Evolutionary conservation across 345 rosid species (phyloP), one percentile per base, ranked within the genome.

Genomic region (Leavenworthia alabamica): DNA sequence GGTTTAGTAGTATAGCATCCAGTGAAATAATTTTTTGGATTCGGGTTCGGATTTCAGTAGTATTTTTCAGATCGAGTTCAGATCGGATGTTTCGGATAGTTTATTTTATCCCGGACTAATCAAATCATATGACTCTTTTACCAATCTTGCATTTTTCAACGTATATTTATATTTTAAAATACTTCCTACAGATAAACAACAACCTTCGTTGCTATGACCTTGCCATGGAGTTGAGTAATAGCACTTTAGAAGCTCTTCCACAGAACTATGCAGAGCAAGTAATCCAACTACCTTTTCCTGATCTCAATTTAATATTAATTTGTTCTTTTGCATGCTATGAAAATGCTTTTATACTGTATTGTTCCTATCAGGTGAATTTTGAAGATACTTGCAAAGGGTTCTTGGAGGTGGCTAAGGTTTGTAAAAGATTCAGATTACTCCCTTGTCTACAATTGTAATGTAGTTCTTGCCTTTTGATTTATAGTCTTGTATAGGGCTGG

Each of bases 371-470:
- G 97, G 92, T 93, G 43, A 89, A 88, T 63, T 93, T 93, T 83
- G 99, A 93, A 80, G 99, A 93, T 79, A 82, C 97, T 10, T 93
- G 96, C 87, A 93, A 86, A 87, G 97, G 99, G 52, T 93, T 93
- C 73, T 77, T 86, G 28, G 97, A 93, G 79, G 97, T 93, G 70
- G 90, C 95, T 16, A 93, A 90, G 97, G 99, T 93, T 71, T 12
- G 53, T 56, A 14, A 36, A 61, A 53, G 27, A 33, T 55, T 58
- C 44, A 7, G 10, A 3, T 46, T 3, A 39, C 14, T 17, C 20
- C 39, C 22, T n/a, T n/a, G 61, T 43, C 54, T 44, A 28, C 13
- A 60, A 4, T 52, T 16, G 0, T 2, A 44, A 54, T n/a, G n/a
- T n/a, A n/a, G n/a, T n/a, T n/a, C n/a, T n/a, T n/a, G n/a, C n/a